Conservation (phyloP, 257 asterid species). For the Eucommia ulmoides region DNA sequence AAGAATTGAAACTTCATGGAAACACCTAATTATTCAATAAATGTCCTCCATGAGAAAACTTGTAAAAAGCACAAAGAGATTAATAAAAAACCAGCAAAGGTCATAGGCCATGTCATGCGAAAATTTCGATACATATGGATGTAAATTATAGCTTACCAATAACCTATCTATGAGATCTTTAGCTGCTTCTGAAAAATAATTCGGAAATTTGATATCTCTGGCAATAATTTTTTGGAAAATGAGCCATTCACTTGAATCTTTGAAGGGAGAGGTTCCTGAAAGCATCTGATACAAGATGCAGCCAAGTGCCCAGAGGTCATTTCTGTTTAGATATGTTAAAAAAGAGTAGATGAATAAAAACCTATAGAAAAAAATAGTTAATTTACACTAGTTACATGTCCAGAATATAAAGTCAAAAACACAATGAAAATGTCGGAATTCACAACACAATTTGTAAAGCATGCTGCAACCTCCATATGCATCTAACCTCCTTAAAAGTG, state of each 20-base stretch:
- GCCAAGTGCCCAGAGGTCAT: slow-evolving; percentile 99
- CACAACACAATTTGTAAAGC: too few species aligned
- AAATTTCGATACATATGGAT: not conserved
- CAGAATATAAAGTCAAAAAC: not conserved
- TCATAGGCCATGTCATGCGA: not conserved
- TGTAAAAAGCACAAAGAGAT: not conserved
- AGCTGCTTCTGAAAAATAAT: slow-evolving; percentile 71
- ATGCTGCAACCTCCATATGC: too few species aligned
- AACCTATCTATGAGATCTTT: slow-evolving; percentile 79
- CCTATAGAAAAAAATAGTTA: too few species aligned
- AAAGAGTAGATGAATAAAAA: not conserved
- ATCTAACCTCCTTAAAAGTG: too few species aligned
- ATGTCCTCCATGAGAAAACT: too few species aligned
- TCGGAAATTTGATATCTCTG: slow-evolving; percentile 87
- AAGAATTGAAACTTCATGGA: too few species aligned
- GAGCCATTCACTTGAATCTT: slow-evolving; percentile 98
- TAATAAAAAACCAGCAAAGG: not conserved
- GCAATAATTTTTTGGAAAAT: slow-evolving; percentile 91
- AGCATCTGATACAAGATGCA: slow-evolving; percentile 98
- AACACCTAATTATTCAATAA: too few species aligned
- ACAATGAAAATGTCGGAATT: too few species aligned
- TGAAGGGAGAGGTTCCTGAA: slow-evolving; percentile 95
- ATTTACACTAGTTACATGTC: not conserved
- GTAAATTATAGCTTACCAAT: slow-evolving; percentile 40
- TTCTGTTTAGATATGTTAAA: slow-evolving; percentile 37